These are phyloP conservation scores for Coemansia erecta DNA, from an alignment of 192 early-diverging fungal genomes.

Conservation along the genomic window DNA sequence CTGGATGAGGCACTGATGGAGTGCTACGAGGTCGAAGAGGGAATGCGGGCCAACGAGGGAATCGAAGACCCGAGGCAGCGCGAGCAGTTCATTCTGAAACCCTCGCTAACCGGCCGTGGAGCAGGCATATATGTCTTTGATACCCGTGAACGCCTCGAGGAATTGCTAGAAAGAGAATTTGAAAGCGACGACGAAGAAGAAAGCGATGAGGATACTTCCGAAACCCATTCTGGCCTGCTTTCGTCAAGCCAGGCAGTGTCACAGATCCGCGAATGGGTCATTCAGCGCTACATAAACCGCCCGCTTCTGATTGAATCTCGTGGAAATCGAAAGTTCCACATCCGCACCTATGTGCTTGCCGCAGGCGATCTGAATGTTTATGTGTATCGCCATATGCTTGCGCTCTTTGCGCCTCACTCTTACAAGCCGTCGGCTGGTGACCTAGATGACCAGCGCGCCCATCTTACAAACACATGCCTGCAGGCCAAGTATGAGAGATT, in stretches of 20 bases:
- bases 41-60: conserved; percentile 52
- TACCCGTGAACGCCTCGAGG: conserved; percentile 51
- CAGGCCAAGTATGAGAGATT: conserved; percentile 54
- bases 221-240: not conserved
- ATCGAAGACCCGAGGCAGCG: conserved; percentile 19
- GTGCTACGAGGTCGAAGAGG: conserved; percentile 62
- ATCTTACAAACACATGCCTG: conserved; percentile 68
- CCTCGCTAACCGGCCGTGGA: conserved; percentile 62
- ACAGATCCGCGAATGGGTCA: conserved; percentile 69
- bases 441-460: conserved; percentile 53
- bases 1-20: conserved; percentile 68
- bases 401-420: conserved; percentile 59
- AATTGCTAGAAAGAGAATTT: conserved; percentile 46
- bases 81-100: conserved; percentile 63
- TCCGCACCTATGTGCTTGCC: conserved; percentile 62
- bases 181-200: conserved; percentile 46
- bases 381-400: conserved; percentile 63
- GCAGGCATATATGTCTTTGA: conserved; percentile 67
- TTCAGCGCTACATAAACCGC: conserved; percentile 62
- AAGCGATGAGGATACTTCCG: not conserved
- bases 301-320: conserved; percentile 52
- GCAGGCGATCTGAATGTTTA: conserved; percentile 59
- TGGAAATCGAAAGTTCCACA: conserved; percentile 62
- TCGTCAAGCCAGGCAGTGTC: conserved; percentile 32
- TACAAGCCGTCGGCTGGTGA: conserved; percentile 43